Conservation (phyloP, 2,329 filamentous ascomycete genomes). For the Cordyceps javanica region DNA sequence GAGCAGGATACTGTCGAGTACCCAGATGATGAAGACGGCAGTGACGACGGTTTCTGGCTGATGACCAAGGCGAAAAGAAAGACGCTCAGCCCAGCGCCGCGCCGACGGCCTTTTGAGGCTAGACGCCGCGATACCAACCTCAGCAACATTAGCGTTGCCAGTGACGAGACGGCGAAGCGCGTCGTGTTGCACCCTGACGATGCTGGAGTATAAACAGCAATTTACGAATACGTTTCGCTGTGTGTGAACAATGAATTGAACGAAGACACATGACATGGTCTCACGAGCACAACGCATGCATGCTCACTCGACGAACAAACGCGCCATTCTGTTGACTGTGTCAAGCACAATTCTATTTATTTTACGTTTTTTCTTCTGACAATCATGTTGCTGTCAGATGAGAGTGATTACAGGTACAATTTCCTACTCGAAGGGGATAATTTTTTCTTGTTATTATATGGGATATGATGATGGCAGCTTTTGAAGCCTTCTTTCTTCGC, state of each 20-base stretch:
- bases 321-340: background rate
- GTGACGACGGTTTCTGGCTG: slow-evolving; percentile 48
- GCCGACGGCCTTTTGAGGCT: slow-evolving; percentile 27
- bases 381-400: background rate
- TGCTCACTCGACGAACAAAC: background rate
- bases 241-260: slow-evolving; percentile 3
- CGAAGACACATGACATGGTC: slow-evolving; percentile 7
- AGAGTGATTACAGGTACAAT: background rate
- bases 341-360: background rate
- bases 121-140: slow-evolving; percentile 53
- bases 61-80: slow-evolving; percentile 49
- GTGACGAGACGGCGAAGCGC: slow-evolving; percentile 60
- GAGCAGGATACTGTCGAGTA: slow-evolving; percentile 22
- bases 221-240: background rate
- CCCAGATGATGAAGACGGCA: slow-evolving; percentile 44
- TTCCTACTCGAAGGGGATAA: background rate
- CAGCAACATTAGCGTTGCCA: slow-evolving; percentile 54
- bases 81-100: slow-evolving; percentile 20
- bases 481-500: background rate
- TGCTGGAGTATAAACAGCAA: background rate
- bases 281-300: slow-evolving; percentile 1
- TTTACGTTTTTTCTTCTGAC: background rate
- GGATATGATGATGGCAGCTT: background rate
- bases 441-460: background rate
- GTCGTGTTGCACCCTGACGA: slow-evolving; percentile 33